phyloP scores from a whole-genome alignment of 495 filamentous ascomycete genomes.

The Chaetomidium leptoderma region DNA sequence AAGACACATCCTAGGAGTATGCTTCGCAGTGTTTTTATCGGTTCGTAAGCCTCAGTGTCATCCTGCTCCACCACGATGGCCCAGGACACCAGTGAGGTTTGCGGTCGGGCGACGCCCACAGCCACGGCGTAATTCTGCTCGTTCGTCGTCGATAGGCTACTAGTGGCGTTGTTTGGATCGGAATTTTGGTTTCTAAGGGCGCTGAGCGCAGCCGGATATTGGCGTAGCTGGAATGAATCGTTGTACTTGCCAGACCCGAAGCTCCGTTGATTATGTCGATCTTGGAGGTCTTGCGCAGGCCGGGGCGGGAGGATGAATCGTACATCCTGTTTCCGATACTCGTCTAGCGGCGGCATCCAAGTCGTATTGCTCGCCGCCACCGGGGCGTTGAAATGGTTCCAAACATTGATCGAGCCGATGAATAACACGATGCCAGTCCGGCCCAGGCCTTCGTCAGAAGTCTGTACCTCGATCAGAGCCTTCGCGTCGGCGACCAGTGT shows the following conservation, averaged over 20 bases:
- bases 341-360: conserved; percentile 27
- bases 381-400: conserved; percentile 57
- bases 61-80: conserved; percentile 74
- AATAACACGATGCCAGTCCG: conserved; percentile 62
- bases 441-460: conserved; percentile 63
- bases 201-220: conserved; percentile 55
- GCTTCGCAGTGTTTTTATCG: conserved; percentile 65
- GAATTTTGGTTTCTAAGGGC: conserved; percentile 47
- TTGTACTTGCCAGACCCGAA: conserved; percentile 39
- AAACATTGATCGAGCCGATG: conserved; percentile 57
- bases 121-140: conserved; percentile 62
- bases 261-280: conserved; percentile 48
- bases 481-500: conserved; percentile 64
- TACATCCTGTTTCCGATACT: conserved; percentile 39
- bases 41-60: conserved; percentile 65
- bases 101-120: conserved; percentile 65
- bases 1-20: conserved; percentile 83
- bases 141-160: conserved; percentile 61
- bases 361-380: conserved; percentile 35
- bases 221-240: conserved; percentile 51
- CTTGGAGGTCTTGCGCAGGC: conserved; percentile 28
- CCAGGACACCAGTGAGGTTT: conserved; percentile 67
- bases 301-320: conserved; percentile 47
- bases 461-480: conserved; percentile 54
- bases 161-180: conserved; percentile 56